Percentiles rank a stretch among this genome's conserved stretches.
phyloP scores from a whole-genome alignment of 495 filamentous ascomycete genomes.

The Evernia prunastri region DNA sequence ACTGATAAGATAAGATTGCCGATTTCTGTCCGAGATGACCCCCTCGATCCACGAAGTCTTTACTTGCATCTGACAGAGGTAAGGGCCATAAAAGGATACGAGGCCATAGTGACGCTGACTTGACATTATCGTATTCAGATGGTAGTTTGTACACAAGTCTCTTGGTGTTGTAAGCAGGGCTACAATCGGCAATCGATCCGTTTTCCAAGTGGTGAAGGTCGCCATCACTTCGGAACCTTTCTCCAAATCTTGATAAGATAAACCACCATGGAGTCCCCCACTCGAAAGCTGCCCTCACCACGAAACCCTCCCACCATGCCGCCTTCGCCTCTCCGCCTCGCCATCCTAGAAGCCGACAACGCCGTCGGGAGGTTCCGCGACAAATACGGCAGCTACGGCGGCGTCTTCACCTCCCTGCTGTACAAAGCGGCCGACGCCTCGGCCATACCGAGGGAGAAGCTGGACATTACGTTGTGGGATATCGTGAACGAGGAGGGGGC shows the following conservation, averaged over 20 bases:
- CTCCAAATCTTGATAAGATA: slow-evolving; percentile 2
- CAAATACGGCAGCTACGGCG: slow-evolving; percentile 66
- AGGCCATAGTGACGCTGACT: too few species aligned
- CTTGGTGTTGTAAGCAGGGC: too few species aligned
- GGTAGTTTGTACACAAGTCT: too few species aligned
- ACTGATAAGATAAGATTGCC: background rate
- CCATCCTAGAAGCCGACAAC: slow-evolving; percentile 76
- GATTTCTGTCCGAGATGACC: too few species aligned
- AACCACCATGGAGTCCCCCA: background rate
- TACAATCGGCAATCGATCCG: too few species aligned
- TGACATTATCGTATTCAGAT: too few species aligned
- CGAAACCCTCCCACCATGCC: background rate
- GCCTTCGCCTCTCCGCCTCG: slow-evolving; percentile 61
- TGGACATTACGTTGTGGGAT: slow-evolving; percentile 61
- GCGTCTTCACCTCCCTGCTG: slow-evolving; percentile 63
- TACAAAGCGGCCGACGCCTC: slow-evolving; percentile 41
- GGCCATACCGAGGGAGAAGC: slow-evolving; percentile 36
- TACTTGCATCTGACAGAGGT: too few species aligned
- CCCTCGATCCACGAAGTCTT: too few species aligned
- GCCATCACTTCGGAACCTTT: too few species aligned
- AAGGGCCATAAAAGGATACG: too few species aligned
- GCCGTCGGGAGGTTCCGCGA: slow-evolving; percentile 49
- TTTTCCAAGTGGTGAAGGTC: too few species aligned
- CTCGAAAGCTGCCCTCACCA: background rate
- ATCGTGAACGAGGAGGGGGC: slow-evolving; percentile 48